These are phyloP conservation scores for Suhomyces emberorum DNA, from an alignment of 805 yeast species.

Conservation along the genomic window DNA sequence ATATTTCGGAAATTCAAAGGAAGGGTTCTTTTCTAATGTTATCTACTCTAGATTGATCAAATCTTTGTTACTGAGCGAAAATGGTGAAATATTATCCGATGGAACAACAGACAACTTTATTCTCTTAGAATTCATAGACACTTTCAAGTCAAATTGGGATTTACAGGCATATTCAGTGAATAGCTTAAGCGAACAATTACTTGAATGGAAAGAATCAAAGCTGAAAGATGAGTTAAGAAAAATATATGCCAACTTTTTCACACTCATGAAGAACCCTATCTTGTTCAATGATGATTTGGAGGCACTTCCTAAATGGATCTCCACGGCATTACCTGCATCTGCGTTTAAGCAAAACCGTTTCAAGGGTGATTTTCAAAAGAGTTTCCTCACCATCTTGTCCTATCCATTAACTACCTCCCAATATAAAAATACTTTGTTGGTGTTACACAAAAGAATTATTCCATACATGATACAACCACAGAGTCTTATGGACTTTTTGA, in stretches of 20 bases:
- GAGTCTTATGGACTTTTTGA: constrained; percentile 85
- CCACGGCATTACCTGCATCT: constrained; percentile 34
- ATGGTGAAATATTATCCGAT: constrained; percentile 42
- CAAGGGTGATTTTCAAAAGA: constrained; percentile 64
- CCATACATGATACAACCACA: constrained; percentile 81
- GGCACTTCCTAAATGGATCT: constrained; percentile 22
- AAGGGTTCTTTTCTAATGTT: constrained; percentile 61
- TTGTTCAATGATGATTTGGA: constrained; percentile 23
- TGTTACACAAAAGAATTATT: constrained; percentile 79
- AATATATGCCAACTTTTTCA: constrained; percentile 38
- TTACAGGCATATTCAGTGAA: constrained; percentile 70
- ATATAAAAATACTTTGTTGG: constrained; percentile 63
- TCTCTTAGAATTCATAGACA: constrained; percentile 53
- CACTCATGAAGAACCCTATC: constrained; percentile 32
- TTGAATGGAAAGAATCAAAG: constrained; percentile 18
- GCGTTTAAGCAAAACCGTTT: constrained; percentile 44
- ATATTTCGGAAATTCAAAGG: constrained; percentile 48
- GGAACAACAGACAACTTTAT: constrained; percentile 48
- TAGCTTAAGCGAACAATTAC: constrained; percentile 33
- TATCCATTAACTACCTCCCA: constrained; percentile 50
- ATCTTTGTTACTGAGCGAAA: constrained; percentile 23
- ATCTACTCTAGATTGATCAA: constrained; percentile 44
- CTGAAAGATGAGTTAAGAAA: constrained; percentile 12
- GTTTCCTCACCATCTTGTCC: constrained; percentile 58
- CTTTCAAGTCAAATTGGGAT: constrained; percentile 64